These are phyloP conservation scores for Gossypium turneri DNA, from an alignment of 345 rosid species.

Conservation along the genomic window DNA sequence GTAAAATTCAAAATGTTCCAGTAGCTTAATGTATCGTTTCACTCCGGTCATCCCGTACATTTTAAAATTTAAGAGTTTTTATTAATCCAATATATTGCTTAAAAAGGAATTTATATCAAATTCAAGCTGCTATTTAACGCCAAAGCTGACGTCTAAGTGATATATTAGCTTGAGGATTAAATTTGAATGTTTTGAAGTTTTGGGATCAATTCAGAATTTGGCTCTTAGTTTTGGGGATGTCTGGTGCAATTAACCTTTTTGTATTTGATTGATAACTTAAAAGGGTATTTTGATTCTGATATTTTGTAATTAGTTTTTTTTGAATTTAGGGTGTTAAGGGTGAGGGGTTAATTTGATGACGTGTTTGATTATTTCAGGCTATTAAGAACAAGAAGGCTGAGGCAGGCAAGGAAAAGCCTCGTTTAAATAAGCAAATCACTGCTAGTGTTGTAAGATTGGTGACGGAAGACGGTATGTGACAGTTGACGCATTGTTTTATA, in stretches of 20 bases:
- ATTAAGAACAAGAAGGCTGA: constrained; percentile 38
- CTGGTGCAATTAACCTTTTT: not conserved
- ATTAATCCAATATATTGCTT: no score
- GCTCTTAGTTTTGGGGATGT: not conserved
- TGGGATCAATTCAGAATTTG: not conserved
- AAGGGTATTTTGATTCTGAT: not conserved
- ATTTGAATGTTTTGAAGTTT: not conserved
- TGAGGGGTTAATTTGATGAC: constrained; percentile 3
- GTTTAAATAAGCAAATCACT: constrained; percentile 44
- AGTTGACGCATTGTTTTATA: not conserved
- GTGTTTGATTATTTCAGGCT: constrained; percentile 28
- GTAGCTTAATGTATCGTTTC: no score
- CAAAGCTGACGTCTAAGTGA: not conserved
- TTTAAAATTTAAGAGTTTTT: no score
- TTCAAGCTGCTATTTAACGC: not conserved
- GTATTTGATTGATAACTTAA: not conserved
- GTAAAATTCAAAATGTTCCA: not conserved
- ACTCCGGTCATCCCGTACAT: no score
- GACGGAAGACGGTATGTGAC: constrained; percentile 40
- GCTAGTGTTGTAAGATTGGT: constrained; percentile 48
- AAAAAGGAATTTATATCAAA: not conserved
- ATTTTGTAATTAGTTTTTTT: not conserved
- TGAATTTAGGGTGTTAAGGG: not conserved
- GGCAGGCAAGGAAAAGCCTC: constrained; percentile 19
- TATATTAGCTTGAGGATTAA: no score